Evolutionary conservation across 1,284 basidiomycete genomes (phyloP).

Genomic region (Tilletiopsis washingtonensis): DNA sequence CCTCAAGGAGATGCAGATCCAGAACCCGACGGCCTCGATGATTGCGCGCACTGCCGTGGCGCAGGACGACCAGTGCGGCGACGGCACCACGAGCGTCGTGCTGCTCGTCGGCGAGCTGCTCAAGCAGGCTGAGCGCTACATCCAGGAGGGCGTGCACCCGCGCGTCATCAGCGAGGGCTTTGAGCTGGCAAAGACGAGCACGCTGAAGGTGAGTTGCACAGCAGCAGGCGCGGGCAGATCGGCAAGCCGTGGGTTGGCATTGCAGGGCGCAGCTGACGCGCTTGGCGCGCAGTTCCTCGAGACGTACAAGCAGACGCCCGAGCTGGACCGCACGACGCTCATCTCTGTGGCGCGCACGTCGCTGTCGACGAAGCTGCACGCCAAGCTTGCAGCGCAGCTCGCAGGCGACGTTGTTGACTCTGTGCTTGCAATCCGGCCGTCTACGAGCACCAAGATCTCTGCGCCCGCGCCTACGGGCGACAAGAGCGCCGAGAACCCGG

Average conservation of each 20-base stretch:
- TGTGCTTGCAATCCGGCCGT: constrained; percentile 70
- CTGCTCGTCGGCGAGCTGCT: constrained; percentile 92
- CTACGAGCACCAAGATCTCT: constrained; percentile 17
- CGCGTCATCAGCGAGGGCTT: constrained; percentile 92
- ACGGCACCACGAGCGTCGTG: constrained; percentile 96
- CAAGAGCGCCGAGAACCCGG: constrained; percentile 33
- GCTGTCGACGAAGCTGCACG: constrained; percentile 84
- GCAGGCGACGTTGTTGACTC: constrained; percentile 91
- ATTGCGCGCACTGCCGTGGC: constrained; percentile 96
- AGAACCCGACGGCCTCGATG: constrained; percentile 98
- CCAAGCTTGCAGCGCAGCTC: constrained; percentile 75
- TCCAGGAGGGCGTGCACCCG: constrained; percentile 95
- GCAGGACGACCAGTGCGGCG: constrained; percentile 97
- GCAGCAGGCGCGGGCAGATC: background rate
- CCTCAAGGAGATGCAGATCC: constrained; percentile 98
- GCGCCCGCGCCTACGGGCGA: constrained; percentile 28
- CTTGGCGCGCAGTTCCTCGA: constrained; percentile 69
- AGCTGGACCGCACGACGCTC: constrained; percentile 76
- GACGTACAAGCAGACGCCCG: constrained; percentile 65
- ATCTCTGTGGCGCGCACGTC: constrained; percentile 91
- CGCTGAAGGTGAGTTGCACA: constrained; percentile 62
- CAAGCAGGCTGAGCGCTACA: constrained; percentile 96
- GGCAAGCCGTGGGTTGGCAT: background rate
- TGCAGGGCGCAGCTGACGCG: too few relatives aligned
- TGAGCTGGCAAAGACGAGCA: constrained; percentile 94